Conservation (phyloP, 768 basidiomycete species). For the Collybiopsis luxurians region DNA sequence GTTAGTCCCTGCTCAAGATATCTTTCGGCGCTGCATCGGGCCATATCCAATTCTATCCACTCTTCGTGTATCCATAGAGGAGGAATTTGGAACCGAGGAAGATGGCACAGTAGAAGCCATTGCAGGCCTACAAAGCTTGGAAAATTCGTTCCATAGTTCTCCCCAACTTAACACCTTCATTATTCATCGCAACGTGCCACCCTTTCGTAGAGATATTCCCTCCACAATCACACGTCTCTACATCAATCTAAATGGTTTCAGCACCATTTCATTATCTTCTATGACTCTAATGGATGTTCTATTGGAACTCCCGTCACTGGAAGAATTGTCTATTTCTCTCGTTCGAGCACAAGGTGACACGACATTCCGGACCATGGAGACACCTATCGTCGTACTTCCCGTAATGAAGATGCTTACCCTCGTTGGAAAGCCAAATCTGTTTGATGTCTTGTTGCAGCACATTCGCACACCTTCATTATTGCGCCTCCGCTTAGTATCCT, state of each 20-base stretch:
- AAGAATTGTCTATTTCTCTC: constrained; percentile 37
- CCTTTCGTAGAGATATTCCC: constrained; percentile 29
- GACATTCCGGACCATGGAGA: constrained; percentile 18
- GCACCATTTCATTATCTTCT: constrained; percentile 20
- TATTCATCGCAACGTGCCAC: constrained; percentile 33
- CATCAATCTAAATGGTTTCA: constrained; percentile 26
- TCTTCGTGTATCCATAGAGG: constrained; percentile 27
- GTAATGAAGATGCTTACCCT: constrained; percentile 25
- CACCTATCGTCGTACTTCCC: constrained; percentile 17
- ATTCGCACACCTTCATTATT: constrained; percentile 31
- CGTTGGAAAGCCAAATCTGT: constrained; percentile 25
- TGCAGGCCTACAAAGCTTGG: constrained; percentile 18
- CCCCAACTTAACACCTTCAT: constrained; percentile 31
- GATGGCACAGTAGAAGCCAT: constrained; percentile 15
- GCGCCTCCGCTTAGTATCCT: constrained; percentile 39
- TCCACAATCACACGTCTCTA: constrained; percentile 31
- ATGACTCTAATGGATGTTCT: constrained; percentile 30
- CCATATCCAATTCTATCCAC: constrained; percentile 33
- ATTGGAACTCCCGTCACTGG: constrained; percentile 37
- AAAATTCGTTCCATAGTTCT: constrained; percentile 26
- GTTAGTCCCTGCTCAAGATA: constrained; percentile 33
- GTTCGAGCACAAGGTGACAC: constrained; percentile 25
- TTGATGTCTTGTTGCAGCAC: constrained; percentile 25
- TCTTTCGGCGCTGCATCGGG: constrained; percentile 34
- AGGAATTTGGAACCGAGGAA: constrained; percentile 23